Evolutionary conservation across 768 basidiomycete genomes (phyloP), one percentile per base, ranked within the genome.

Genomic region (Tulasnella sp.): DNA sequence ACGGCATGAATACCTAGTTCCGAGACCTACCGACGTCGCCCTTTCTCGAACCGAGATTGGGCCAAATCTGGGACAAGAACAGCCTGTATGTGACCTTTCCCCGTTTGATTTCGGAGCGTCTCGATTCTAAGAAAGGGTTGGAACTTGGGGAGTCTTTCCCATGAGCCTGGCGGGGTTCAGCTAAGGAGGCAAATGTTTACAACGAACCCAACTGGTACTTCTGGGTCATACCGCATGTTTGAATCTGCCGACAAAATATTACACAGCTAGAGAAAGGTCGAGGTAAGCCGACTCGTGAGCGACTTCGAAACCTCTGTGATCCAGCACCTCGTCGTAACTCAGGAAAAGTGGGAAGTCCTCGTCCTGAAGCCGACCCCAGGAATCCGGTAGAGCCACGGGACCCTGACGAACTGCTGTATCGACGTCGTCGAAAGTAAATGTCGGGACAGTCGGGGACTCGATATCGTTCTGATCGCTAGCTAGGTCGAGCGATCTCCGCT

Each of bases 31-130:
- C 80, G 14, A 35, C 16, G 34, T 37, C 84, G 42, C 86, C 79
- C 5, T 76, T 74, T 72, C 86, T 84, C 0, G 40, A 40, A 40
- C 86, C 80, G 59, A 89, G 84, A 77, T 83, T 86, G 3, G 82
- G 81, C 89, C 89, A 90, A 75, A 89, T 90, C 0, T 78, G 75
- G 26, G 79, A 74, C 6, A 82, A 74, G 74, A 90, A 90, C 17
- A 79, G 76, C 0, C 81, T 77, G 67, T 84, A 88, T 0, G 84
- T 59, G 29, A 71, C 12, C 17, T 82, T 16, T 88, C 78, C 16
- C 39, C 26, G 37, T 42, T 41, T 52, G 16, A 17, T 37, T 40
- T 67, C 6, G 12, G 5, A 40, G 26, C 26, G 26, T 37, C 37
- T 29, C n/a, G 37, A 29, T 3, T 67, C n/a, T 22, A 62, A 22